Evolutionary conservation across 108 stramenopile species (phyloP).

Genomic region (Pseudonitzschia delicatissima): DNA sequence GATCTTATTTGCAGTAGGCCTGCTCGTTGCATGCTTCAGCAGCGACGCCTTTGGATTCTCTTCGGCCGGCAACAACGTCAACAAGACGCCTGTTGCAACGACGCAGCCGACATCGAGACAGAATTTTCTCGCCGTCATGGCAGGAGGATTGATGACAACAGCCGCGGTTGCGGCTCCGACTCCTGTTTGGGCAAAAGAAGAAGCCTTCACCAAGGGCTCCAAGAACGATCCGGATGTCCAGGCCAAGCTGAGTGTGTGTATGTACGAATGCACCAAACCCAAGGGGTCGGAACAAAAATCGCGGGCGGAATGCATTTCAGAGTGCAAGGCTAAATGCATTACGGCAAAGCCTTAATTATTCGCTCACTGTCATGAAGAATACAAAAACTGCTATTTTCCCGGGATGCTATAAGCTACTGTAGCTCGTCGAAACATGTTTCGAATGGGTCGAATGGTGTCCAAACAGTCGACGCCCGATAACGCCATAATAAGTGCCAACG

Average conservation of each 20-base stretch:
- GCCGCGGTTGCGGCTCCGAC: not conserved
- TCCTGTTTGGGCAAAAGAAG: not conserved
- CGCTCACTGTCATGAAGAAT: too few relatives aligned
- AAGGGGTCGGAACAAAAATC: constrained; percentile 67
- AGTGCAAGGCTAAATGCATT: constrained; percentile 71
- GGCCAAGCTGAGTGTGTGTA: constrained; percentile 30
- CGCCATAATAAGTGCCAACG: too few relatives aligned
- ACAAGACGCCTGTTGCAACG: not conserved
- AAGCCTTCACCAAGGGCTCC: not conserved
- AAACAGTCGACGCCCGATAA: too few relatives aligned
- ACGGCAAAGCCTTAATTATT: too few relatives aligned
- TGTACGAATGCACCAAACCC: constrained; percentile 85
- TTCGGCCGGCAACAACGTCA: not conserved
- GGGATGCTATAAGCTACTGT: too few relatives aligned
- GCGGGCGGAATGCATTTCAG: constrained; percentile 67
- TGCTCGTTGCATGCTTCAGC: not conserved
- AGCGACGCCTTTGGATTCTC: not conserved
- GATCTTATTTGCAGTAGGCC: too few relatives aligned
- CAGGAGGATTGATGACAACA: not conserved
- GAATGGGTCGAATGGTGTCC: too few relatives aligned
- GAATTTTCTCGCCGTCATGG: not conserved
- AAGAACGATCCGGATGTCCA: not conserved
- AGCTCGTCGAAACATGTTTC: too few relatives aligned
- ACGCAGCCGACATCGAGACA: not conserved
- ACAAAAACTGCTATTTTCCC: too few relatives aligned